phyloP scores from a whole-genome alignment of 2,329 filamentous ascomycete genomes.

The Xylaria arbuscula region DNA sequence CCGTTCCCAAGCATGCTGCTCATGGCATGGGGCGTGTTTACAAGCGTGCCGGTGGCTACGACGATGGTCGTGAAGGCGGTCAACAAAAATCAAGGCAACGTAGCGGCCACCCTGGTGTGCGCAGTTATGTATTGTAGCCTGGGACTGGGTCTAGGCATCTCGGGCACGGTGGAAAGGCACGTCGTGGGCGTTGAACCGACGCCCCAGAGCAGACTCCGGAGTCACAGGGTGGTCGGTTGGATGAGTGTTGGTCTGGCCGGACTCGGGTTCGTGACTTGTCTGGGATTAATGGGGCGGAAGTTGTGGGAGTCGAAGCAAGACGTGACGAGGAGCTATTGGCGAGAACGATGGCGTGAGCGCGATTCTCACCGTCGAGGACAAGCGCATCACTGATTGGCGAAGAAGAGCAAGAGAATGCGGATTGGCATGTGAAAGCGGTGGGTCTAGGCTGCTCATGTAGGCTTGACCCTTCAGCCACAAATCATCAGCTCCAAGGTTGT shows the following conservation, averaged over 20 bases:
- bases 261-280: slow-evolving; percentile 39
- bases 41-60: slow-evolving; percentile 72
- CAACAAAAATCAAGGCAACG: slow-evolving; percentile 53
- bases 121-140: slow-evolving; percentile 77
- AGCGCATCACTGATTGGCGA: not conserved
- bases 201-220: slow-evolving; percentile 34
- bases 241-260: slow-evolving; percentile 43
- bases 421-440: slow-evolving; percentile 8
- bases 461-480: not conserved
- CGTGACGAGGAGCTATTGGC: slow-evolving; percentile 1
- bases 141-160: slow-evolving; percentile 72
- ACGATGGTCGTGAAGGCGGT: slow-evolving; percentile 68
- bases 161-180: slow-evolving; percentile 69
- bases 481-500: too few relatives aligned
- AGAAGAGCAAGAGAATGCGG: not conserved
- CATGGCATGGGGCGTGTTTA: slow-evolving; percentile 73
- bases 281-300: slow-evolving; percentile 34
- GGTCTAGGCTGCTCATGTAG: not conserved
- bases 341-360: slow-evolving; percentile 4
- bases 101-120: slow-evolving; percentile 41
- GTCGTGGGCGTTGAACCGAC: slow-evolving; percentile 42
- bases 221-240: slow-evolving; percentile 44
- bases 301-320: slow-evolving; percentile 35
- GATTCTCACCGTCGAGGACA: not conserved
- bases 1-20: slow-evolving; percentile 69